Evolutionary conservation across 2,329 filamentous ascomycete species (phyloP).

Genomic region (Paracorniculantispora psalliotae): DNA sequence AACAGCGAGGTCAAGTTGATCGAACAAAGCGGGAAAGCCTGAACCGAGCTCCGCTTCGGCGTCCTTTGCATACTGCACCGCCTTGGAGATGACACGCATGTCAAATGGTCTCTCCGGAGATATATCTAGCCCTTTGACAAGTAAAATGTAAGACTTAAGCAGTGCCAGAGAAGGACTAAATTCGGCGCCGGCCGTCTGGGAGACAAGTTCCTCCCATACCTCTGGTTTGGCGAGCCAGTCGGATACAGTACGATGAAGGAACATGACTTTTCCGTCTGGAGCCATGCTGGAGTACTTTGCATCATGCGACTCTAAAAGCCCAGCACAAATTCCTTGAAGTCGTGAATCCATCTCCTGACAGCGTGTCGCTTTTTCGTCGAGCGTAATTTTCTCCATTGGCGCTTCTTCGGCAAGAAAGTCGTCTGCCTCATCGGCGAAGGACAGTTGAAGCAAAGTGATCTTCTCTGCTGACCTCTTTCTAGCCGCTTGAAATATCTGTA

Average conservation of each 20-base stretch:
- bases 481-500: background rate
- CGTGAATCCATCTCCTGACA: background rate
- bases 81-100: background rate
- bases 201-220: background rate
- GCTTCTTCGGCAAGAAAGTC: background rate
- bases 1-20: background rate
- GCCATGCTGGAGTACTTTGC: conserved; percentile 1
- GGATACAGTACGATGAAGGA: conserved; percentile 7
- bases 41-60: background rate
- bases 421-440: background rate
- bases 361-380: background rate
- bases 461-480: background rate
- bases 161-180: conserved; percentile 7
- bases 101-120: background rate
- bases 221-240: conserved; percentile 5
- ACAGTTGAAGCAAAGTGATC: background rate
- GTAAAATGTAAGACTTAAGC: background rate
- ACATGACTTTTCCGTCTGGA: background rate
- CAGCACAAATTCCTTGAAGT: conserved; percentile 1
- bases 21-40: background rate
- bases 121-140: background rate
- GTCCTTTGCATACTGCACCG: background rate
- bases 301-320: conserved; percentile 1
- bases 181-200: background rate
- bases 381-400: background rate